phyloP scores from a whole-genome alignment of 805 yeast genomes.

The Monosporozyma siamensis region DNA sequence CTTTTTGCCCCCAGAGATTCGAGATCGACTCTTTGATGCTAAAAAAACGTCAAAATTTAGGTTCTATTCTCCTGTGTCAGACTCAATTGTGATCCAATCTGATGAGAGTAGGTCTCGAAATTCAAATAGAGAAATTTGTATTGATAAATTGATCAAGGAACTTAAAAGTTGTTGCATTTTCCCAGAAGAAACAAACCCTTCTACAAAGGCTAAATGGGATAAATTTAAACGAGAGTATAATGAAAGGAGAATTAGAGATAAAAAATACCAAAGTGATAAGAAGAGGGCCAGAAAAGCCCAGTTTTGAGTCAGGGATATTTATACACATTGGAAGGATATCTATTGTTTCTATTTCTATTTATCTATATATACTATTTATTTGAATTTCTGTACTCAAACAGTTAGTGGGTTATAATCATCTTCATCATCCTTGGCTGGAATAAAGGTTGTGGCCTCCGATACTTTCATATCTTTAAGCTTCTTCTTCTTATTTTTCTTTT shows the following conservation, averaged over 20 bases:
- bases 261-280: conserved; percentile 32
- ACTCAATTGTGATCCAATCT: conserved; percentile 50
- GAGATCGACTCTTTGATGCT: conserved; percentile 27
- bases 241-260: conserved; percentile 30
- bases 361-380: neutral
- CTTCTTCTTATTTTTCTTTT: conserved; percentile 11
- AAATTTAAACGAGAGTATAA: conserved; percentile 28
- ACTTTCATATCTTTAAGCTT: neutral
- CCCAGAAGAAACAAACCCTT: conserved; percentile 39
- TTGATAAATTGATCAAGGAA: conserved; percentile 46
- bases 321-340: neutral
- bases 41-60: conserved; percentile 30
- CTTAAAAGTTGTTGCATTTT: conserved; percentile 40
- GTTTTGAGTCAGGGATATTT: neutral
- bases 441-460: neutral
- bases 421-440: conserved; percentile 15
- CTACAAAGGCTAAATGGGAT: conserved; percentile 45
- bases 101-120: conserved; percentile 53
- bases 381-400: neutral
- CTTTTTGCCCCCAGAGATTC: conserved; percentile 54
- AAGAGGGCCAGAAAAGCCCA: conserved; percentile 29
- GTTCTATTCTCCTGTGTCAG: conserved; percentile 44
- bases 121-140: conserved; percentile 48
- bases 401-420: conserved; percentile 18
- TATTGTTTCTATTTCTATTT: neutral